Base-by-base conservation (phyloP, 345 rosid genomes). In the Xanthoceras sorbifolium region DNA sequence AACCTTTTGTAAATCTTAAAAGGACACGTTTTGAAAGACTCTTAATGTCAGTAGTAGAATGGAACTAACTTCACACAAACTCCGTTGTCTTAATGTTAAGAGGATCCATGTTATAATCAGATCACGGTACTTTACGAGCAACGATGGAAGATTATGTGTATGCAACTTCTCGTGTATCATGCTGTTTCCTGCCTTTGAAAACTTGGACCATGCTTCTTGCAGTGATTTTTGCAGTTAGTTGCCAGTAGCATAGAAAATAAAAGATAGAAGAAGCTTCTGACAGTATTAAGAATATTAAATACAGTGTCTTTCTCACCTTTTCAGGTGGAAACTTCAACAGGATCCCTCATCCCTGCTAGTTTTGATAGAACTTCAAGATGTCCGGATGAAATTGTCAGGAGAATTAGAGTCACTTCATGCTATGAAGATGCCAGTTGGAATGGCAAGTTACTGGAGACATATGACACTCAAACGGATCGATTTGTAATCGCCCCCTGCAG, bases 361-460 rank as follows among this genome's bases (percentile, higher is more conserved):
- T 93, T 93, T 75, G 82, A 89, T 78, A 79, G 87, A 76, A 76
- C 84, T 65, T 89, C 92, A 40, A 90, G 96, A 84, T 87, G 92
- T 74, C 98, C 99, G 0, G 98, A 95, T 87, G 98, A 93, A 84
- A 74, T 90, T 77, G 89, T 95, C 46, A 77, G 98, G 70, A 85
- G 96, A 80, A 83, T 93, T 63, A 85, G 98, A 78, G 84, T 90
- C 44, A 81, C 86, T 48, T 87, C 92, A 78, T 86, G 90, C 71
- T 61, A 36, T 66, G 88, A 90, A 69, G 98, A 92, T 76, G 76
- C 74, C 9, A 80, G 38, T 67, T 95, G 97, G 98, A 38, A 81
- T 6, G 96, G 91, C 44, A 92, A 82, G 87, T 80, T 95, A 72
- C 80, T 95, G 73, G 97, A 92, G 68, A 95, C 97, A 66, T 93